Evolutionary conservation across 1,139 yeast species (phyloP).

Genomic region (Yamadazyma membranifaciens): DNA sequence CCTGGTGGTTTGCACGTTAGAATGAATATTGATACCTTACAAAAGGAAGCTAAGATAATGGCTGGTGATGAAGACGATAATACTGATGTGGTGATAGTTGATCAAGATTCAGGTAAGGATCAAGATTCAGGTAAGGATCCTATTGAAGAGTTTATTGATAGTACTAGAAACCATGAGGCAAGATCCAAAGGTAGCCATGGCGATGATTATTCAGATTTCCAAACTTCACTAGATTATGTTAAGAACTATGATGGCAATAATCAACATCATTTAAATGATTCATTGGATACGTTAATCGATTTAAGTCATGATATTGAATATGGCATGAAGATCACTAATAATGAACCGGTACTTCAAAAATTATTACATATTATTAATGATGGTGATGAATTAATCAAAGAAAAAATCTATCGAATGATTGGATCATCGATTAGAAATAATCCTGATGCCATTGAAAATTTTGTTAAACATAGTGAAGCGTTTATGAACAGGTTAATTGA

Average conservation of each 20-base stretch:
- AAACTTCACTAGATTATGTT: conserved; percentile 1
- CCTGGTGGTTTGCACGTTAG: conserved; percentile 80
- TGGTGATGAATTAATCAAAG: conserved; percentile 22
- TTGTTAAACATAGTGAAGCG: conserved; percentile 17
- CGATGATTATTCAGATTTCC: conserved; percentile 5
- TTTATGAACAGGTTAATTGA: conserved; percentile 9
- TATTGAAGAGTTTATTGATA: background rate
- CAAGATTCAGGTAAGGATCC: conserved; percentile 7
- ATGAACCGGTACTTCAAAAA: conserved; percentile 8
- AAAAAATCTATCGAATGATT: conserved; percentile 49
- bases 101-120: conserved; percentile 10
- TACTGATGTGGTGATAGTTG: conserved; percentile 15
- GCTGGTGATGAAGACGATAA: conserved; percentile 19
- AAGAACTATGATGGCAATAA: conserved; percentile 8
- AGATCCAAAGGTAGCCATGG: conserved; percentile 3
- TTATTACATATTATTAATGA: background rate
- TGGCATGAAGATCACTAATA: conserved; percentile 43
- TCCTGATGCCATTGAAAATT: conserved; percentile 51
- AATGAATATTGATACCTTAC: conserved; percentile 64
- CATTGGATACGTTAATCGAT: conserved; percentile 54
- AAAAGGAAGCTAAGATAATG: conserved; percentile 63
- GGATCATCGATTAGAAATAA: conserved; percentile 70
- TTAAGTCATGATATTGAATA: conserved; percentile 64
- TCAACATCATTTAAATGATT: conserved; percentile 17
- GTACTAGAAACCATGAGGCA: background rate